Evolutionary conservation across 768 basidiomycete species (phyloP).

Genomic region (Chalciporus sphaerocephalus): DNA sequence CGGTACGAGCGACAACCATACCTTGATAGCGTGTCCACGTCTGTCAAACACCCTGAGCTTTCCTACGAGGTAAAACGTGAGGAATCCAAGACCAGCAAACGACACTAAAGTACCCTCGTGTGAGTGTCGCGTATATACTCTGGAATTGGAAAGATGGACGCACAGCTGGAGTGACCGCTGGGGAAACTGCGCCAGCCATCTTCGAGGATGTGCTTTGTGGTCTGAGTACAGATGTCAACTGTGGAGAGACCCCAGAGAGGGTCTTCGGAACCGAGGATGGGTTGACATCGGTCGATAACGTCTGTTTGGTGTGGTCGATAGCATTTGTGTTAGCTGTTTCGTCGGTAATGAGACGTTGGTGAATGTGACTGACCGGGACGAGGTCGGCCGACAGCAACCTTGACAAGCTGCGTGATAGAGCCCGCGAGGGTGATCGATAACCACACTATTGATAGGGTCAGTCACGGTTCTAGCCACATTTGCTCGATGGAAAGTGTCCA

Average conservation of each 20-base stretch:
- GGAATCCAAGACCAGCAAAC: conserved; percentile 88
- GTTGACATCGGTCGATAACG: conserved; percentile 50
- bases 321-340: background rate
- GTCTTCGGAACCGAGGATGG: conserved; percentile 57
- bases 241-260: conserved; percentile 68
- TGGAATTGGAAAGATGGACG: conserved; percentile 21
- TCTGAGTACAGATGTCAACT: conserved; percentile 72
- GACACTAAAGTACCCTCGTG: conserved; percentile 49
- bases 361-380: conserved; percentile 56
- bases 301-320: no score
- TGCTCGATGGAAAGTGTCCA: no score
- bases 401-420: conserved; percentile 74
- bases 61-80: conserved; percentile 83
- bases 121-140: background rate
- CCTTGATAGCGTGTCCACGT: conserved; percentile 74
- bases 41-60: conserved; percentile 87
- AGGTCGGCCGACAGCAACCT: conserved; percentile 84
- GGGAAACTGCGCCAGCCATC: conserved; percentile 93
- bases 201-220: conserved; percentile 48
- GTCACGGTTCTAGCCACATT: background rate
- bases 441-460: conserved; percentile 42
- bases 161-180: conserved; percentile 86
- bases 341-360: background rate
- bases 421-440: conserved; percentile 73
- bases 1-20: conserved; percentile 78